Evolutionary conservation across 352 stramenopile genomes (phyloP), one percentile per base, ranked within the genome.

Genomic region (Globisporangium barbulae): DNA sequence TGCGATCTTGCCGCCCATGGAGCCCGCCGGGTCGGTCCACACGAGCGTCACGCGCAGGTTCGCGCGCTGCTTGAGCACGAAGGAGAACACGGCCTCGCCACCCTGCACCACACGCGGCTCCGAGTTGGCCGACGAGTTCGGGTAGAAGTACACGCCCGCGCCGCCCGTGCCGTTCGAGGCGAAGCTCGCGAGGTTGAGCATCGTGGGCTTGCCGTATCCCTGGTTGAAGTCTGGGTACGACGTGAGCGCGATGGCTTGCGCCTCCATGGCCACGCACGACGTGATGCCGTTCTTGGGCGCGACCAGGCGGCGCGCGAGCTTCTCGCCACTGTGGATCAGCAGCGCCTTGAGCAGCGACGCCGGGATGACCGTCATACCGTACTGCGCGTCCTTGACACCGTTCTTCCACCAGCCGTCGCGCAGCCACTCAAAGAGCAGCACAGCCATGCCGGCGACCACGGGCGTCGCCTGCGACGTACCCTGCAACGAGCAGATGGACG

Each of bases 201-300:
- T 74, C 63, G 91, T 90, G 10, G 85, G 85, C 49, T 91, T 89
- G 39, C 85, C 85, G 61, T 94, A 94, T 17, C 85, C 85, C 55
- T 94, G 85, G 56, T 87, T 89, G 5, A 87, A 63, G 61, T 91
- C 84, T 21, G 85, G 85, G 59, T 85, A 94, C 33, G 54, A 59
- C 15, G 91, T 61, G 2, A 61, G 57, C 22, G 53, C 65, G 22
- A 73, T 7, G 59, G 79, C 75, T 21, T 64, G 53, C 15, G 71
- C 35, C 52, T 84, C 65, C 25, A 85, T 64, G 13, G 55, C 63
- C 7, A 59, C 53, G 49, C 85, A 94, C 19, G 82, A 90, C 2
- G 83, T 74, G 48, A 87, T 65, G 19, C 75, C 75, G 12, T 64
- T 74, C 17, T 71, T 70, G 2, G 85, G 63, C 2, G 62, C 53